Conservation (phyloP, 176 grass and related monocot genomes). For the bread wheat (Triticum aestivum) region DNA sequence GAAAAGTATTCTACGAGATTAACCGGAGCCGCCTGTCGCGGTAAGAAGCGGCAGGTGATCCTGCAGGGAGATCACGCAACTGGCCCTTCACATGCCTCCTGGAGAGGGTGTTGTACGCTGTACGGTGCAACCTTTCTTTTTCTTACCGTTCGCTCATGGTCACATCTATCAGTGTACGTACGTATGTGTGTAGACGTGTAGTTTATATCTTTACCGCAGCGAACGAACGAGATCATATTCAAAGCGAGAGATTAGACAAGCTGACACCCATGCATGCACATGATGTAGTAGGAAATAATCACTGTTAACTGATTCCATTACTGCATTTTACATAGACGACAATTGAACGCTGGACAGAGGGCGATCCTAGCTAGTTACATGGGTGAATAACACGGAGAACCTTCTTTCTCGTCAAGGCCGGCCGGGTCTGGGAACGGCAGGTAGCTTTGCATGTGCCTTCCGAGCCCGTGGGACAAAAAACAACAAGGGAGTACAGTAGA, state of each 20-base stretch:
- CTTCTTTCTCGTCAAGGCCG: conserved; percentile 18
- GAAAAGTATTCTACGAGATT: neutral
- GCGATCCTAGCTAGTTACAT: conserved; percentile 34
- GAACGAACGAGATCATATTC: neutral
- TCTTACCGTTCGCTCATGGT: neutral
- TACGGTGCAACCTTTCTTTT: neutral
- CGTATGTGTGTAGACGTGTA: neutral
- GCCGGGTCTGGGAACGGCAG: conserved; percentile 29
- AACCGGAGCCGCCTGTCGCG: conserved; percentile 18
- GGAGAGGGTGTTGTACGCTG: conserved; percentile 13
- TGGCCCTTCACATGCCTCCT: conserved; percentile 41
- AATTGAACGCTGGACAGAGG: neutral
- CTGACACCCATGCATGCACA: neutral
- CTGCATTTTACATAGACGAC: conserved; percentile 39
- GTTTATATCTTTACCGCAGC: too few relatives aligned
- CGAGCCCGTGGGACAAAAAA: conserved; percentile 43
- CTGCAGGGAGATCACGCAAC: conserved; percentile 39
- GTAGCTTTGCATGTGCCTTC: conserved; percentile 46
- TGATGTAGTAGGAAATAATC: neutral
- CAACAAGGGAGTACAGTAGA: conserved; percentile 22
- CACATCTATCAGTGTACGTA: neutral
- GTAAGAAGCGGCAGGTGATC: conserved; percentile 34
- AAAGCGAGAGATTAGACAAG: neutral
- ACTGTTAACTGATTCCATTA: conserved; percentile 1
- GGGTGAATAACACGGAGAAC: conserved; percentile 26